Percentiles rank a stretch among this genome's conserved stretches.
phyloP scores from a whole-genome alignment of 148 eudicot genomes.

The Rhododendron ovatum region DNA sequence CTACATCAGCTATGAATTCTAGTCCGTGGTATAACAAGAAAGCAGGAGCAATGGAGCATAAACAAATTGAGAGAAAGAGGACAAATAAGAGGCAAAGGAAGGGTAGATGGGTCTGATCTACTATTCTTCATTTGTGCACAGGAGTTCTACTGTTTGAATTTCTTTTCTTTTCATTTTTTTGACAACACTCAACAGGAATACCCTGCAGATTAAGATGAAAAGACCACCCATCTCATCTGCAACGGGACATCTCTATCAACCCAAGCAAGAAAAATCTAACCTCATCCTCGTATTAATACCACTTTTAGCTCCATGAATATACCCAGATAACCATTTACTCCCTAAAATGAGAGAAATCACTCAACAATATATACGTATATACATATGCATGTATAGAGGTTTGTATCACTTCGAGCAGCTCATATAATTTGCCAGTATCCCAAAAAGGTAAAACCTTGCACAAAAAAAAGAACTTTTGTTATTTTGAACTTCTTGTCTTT shows the following conservation, averaged over 20 bases:
- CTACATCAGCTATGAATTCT: slow-evolving; percentile 3
- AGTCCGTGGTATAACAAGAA: background rate
- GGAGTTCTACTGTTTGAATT: background rate
- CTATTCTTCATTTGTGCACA: background rate
- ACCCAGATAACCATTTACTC: background rate
- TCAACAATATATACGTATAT: background rate
- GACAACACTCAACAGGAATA: slow-evolving; percentile 1
- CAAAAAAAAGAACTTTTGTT: background rate
- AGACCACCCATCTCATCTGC: background rate
- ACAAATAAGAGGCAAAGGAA: background rate
- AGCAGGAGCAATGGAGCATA: background rate
- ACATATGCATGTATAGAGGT: background rate
- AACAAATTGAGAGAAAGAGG: background rate
- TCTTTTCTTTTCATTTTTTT: background rate
- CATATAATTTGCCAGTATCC: background rate
- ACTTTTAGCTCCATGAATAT: background rate
- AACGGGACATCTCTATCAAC: background rate
- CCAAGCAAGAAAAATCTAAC: background rate
- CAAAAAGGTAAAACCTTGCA: background rate
- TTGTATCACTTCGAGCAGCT: background rate
- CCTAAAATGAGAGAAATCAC: background rate
- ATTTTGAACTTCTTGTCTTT: background rate
- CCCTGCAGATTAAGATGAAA: slow-evolving; percentile 9
- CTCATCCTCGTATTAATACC: background rate
- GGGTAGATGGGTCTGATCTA: background rate